phyloP scores from a whole-genome alignment of 2,329 filamentous ascomycete species.

The Magnaporthiopsis rhizophila region DNA sequence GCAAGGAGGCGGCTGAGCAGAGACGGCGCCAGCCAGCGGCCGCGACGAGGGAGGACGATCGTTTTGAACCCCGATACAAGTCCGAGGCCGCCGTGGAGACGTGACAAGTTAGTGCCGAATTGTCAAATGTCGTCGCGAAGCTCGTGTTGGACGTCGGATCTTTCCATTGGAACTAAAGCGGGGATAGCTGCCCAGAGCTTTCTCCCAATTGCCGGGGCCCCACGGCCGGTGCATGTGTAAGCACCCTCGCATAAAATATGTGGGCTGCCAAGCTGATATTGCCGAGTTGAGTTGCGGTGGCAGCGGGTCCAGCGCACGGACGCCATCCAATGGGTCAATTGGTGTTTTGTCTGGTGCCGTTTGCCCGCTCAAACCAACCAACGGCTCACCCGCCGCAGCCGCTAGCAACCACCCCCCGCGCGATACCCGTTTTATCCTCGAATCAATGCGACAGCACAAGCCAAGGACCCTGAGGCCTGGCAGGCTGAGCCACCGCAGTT shows the following conservation, averaged over 20 bases:
- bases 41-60: background rate
- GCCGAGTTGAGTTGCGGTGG: background rate
- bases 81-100: conserved; percentile 11
- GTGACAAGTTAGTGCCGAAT: background rate
- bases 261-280: background rate
- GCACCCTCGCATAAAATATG: background rate
- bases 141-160: too few relatives aligned
- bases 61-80: conserved; percentile 15
- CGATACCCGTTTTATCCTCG: background rate
- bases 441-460: too few relatives aligned
- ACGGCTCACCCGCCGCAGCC: too few relatives aligned
- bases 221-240: background rate
- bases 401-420: too few relatives aligned
- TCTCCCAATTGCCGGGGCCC: background rate
- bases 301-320: background rate
- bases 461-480: too few relatives aligned
- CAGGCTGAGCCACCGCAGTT: background rate
- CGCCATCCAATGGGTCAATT: too few relatives aligned
- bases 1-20: background rate
- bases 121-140: background rate
- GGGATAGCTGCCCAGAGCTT: background rate
- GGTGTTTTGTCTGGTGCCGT: background rate
- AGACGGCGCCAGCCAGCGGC: background rate
- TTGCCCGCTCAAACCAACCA: too few relatives aligned
- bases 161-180: background rate